Evolutionary conservation across 1,139 yeast genomes (phyloP).

Genomic region (Hemisphaericaspora xylofermentans): DNA sequence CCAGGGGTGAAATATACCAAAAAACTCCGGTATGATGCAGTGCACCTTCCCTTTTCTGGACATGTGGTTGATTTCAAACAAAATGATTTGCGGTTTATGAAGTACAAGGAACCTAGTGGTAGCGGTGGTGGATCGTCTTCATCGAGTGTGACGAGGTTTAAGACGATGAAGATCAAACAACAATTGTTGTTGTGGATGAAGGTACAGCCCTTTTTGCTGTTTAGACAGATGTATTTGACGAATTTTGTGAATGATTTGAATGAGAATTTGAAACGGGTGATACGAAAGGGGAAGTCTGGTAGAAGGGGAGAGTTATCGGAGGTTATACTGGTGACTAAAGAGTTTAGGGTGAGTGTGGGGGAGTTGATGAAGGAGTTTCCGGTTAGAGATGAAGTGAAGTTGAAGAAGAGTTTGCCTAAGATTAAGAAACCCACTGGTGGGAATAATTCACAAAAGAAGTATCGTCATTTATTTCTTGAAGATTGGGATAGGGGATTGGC

Average conservation of each 20-base stretch:
- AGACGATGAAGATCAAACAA: slow-evolving; percentile 20
- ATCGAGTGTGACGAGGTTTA: slow-evolving; percentile 18
- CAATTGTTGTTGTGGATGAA: slow-evolving; percentile 44
- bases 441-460: slow-evolving; percentile 3
- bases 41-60: slow-evolving; percentile 24
- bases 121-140: no score
- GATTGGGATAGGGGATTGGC: slow-evolving; percentile 18
- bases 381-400: slow-evolving; percentile 7
- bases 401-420: not conserved
- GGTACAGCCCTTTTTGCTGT: slow-evolving; percentile 35
- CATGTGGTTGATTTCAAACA: slow-evolving; percentile 35
- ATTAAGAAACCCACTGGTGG: not conserved
- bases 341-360: slow-evolving; percentile 17
- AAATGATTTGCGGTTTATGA: slow-evolving; percentile 35
- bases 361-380: slow-evolving; percentile 20
- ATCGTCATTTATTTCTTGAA: slow-evolving; percentile 14
- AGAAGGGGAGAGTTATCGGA: slow-evolving; percentile 15
- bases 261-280: slow-evolving; percentile 12
- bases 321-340: slow-evolving; percentile 17
- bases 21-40: not conserved
- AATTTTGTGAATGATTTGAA: slow-evolving; percentile 16
- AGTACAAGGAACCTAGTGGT: slow-evolving; percentile 10
- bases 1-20: slow-evolving; percentile 7
- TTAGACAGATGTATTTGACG: slow-evolving; percentile 27
- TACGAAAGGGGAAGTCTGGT: slow-evolving; percentile 10